Evolutionary conservation across 2,329 filamentous ascomycete species (phyloP).

Genomic region (Botrytis paeoniae): DNA sequence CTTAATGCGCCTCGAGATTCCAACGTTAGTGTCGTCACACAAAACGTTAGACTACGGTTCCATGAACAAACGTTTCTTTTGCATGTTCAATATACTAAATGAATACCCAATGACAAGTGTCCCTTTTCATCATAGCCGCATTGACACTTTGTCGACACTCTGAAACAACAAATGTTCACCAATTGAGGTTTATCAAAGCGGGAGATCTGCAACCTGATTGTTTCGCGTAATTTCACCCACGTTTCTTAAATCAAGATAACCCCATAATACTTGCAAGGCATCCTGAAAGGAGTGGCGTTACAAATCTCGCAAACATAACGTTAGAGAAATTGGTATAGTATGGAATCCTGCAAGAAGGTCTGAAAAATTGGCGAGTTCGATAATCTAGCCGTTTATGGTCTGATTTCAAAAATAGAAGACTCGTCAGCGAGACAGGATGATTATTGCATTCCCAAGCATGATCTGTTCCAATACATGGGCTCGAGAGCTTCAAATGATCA

Average conservation of each 20-base stretch:
- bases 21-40: not conserved
- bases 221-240: conserved; percentile 9
- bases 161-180: conserved; percentile 15
- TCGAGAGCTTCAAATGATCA: conserved; percentile 5
- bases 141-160: not conserved
- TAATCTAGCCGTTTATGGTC: not conserved
- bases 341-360: not conserved
- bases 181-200: conserved; percentile 11
- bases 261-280: not conserved
- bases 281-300: not conserved
- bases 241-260: not conserved
- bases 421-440: conserved; percentile 5
- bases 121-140: not conserved
- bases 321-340: not conserved
- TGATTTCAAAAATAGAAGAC: not conserved
- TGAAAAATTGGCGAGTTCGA: not conserved
- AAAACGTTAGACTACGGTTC: not conserved
- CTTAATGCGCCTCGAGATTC: not conserved
- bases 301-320: not conserved
- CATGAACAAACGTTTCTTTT: not conserved
- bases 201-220: conserved; percentile 5
- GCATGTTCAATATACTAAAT: not conserved
- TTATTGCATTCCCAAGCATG: conserved; percentile 3
- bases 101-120: conserved; percentile 10
- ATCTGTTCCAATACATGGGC: conserved; percentile 7